These are phyloP conservation scores for Podospora pseudopauciseta DNA, from an alignment of 495 filamentous ascomycete species.

Conservation along the genomic window DNA sequence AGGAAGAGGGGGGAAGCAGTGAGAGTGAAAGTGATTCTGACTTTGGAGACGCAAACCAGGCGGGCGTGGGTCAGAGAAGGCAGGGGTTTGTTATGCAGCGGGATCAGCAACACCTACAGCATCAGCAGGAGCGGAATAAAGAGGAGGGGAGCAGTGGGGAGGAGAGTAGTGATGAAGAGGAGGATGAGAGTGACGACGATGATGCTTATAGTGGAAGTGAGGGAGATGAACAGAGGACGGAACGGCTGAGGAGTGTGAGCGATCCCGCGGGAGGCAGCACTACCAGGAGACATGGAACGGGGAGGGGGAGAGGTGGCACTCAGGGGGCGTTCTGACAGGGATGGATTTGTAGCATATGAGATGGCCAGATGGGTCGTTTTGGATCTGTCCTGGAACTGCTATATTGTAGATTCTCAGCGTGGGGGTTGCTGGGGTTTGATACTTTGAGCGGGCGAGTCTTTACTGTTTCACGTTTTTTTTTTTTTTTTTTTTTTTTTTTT, in stretches of 20 bases:
- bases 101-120: constrained; percentile 11
- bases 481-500: background rate
- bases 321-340: background rate
- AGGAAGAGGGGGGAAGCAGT: constrained; percentile 35
- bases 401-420: background rate
- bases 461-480: background rate
- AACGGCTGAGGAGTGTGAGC: constrained; percentile 51
- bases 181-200: constrained; percentile 19
- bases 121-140: constrained; percentile 8
- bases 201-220: constrained; percentile 33
- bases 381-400: background rate
- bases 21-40: constrained; percentile 22
- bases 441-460: background rate
- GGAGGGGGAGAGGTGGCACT: background rate
- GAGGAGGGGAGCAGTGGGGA: constrained; percentile 11
- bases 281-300: background rate
- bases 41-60: constrained; percentile 4
- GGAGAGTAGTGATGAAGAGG: constrained; percentile 21
- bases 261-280: constrained; percentile 34
- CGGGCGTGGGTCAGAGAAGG: background rate
- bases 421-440: background rate
- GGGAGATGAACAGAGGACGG: constrained; percentile 47
- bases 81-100: constrained; percentile 5
- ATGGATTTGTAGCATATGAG: background rate
- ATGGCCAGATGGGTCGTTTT: background rate